Evolutionary conservation across 148 eudicot species (phyloP), one percentile per base, ranked within the genome.

Genomic region (Linanthus parryae): DNA sequence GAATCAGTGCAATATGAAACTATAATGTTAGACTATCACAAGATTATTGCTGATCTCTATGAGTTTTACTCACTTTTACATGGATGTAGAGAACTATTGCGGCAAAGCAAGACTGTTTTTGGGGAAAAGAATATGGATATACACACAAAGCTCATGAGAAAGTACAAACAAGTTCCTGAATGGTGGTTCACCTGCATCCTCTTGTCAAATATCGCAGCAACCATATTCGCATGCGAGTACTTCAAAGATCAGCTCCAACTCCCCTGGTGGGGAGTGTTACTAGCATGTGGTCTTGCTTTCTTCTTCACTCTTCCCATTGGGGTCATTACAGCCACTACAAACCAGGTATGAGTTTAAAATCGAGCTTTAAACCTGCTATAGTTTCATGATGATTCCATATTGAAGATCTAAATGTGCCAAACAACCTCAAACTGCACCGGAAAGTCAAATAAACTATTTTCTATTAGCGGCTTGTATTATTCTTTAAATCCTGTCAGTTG

Each of bases 301-400:
- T 49, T 77, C 54, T 81, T 78, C 72, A 81, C 88, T 35, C 81
- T 81, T 21, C 88, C 88, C 3, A 66, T 78, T 38, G 82, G 84
- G 18, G 69, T 78, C 59, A 78, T 81, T 45, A 61, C 73, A 0
- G 81, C 88, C 52, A 81, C 88, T 7, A 74, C 83, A 15, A 81
- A 81, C 44, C 81, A 78, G 66, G 87, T 77, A 49, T 18, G 21
- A 27, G 1, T n/a, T n/a, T n/a, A n/a, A n/a, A n/a, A n/a, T n/a
- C n/a, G n/a, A n/a, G n/a, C n/a, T n/a, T n/a, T n/a, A n/a, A n/a
- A n/a, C n/a, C n/a, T n/a, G n/a, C n/a, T n/a, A n/a, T n/a, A n/a
- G n/a, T n/a, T n/a, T n/a, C n/a, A n/a, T n/a, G n/a, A n/a, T n/a
- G n/a, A n/a, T n/a, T n/a, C n/a, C n/a, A n/a, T n/a, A n/a, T n/a